Evolutionary conservation across 495 filamentous ascomycete genomes (phyloP), one percentile per base, ranked within the genome.

Genomic region (Xylaria flabelliformis): DNA sequence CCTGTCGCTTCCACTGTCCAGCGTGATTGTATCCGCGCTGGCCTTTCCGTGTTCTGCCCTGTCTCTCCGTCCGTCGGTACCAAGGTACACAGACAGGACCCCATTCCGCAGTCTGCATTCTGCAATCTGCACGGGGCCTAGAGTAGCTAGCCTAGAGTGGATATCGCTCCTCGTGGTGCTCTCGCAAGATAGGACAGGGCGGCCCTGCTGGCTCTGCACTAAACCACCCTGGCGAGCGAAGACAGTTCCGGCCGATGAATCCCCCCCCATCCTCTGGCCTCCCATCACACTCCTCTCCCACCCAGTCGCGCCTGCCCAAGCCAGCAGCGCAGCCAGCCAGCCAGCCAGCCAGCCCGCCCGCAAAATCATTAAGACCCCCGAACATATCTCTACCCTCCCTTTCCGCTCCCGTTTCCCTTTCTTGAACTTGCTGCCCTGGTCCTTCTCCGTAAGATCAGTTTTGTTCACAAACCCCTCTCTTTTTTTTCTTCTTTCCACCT

Each of bases 331-430:
- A 39, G 36, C 26, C 26, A 29, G 26, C 26, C 26, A 29, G 26
- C 26, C 26, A 29, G 26, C 26, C 26, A 29, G 26, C 26, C 1
- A 29, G 74, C 64, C 77, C 70, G 72, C 74, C 36, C 36, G 71
- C 75, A 77, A 79, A 77, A 77, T 72, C 76, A 78, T 79, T 79
- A 79, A 79, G 77, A 74, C 77, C 76, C 77, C 77, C 77, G 75
- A 78, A 64, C 73, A 71, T 26, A 12, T 72, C 72, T 70, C 67
- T 75, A 66, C 71, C 73, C 71, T 71, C 71, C 73, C 71, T 75
- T 74, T 61, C 65, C 71, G 71, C 51, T 66, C 71, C 64, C 64
- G 53, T 69, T 73, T 64, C 67, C 50, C 67, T 77, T 73, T 72
- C 55, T 76, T 73, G 73, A 76, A 74, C 75, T 69, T 77, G 72